phyloP scores from a whole-genome alignment of 768 basidiomycete genomes.

The Suillus spraguei region DNA sequence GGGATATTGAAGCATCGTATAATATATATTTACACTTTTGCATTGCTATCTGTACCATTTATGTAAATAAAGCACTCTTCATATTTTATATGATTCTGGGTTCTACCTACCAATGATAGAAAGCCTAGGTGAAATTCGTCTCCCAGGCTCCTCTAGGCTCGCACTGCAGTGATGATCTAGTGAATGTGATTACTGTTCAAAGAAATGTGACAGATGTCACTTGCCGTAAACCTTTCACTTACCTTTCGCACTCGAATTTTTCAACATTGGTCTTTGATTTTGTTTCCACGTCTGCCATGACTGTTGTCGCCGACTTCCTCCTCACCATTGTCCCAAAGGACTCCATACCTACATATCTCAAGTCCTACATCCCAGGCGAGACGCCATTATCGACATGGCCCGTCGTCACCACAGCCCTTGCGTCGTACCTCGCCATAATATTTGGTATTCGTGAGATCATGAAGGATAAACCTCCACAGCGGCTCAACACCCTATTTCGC shows the following conservation, averaged over 20 bases:
- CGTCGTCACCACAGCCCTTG: constrained; percentile 70
- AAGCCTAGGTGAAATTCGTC: background rate
- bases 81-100: background rate
- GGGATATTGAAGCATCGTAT: constrained; percentile 8
- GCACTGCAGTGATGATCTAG: too few relatives aligned
- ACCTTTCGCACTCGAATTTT: constrained; percentile 26
- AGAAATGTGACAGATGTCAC: constrained; percentile 28
- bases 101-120: background rate
- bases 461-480: constrained; percentile 72
- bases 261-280: constrained; percentile 23
- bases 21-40: constrained; percentile 12
- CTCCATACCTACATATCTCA: constrained; percentile 36
- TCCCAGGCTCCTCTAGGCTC: too few relatives aligned
- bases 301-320: constrained; percentile 74
- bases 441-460: constrained; percentile 85
- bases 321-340: constrained; percentile 57
- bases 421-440: constrained; percentile 83
- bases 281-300: constrained; percentile 49
- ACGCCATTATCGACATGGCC: constrained; percentile 64
- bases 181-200: constrained; percentile 7
- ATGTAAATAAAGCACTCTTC: background rate
- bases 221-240: constrained; percentile 16
- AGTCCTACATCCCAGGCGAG: constrained; percentile 54
- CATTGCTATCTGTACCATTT: constrained; percentile 14
- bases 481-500: constrained; percentile 85